Evolutionary conservation across 2,329 filamentous ascomycete species (phyloP), one percentile per base, ranked within the genome.

Genomic region (Botrytis medusae): DNA sequence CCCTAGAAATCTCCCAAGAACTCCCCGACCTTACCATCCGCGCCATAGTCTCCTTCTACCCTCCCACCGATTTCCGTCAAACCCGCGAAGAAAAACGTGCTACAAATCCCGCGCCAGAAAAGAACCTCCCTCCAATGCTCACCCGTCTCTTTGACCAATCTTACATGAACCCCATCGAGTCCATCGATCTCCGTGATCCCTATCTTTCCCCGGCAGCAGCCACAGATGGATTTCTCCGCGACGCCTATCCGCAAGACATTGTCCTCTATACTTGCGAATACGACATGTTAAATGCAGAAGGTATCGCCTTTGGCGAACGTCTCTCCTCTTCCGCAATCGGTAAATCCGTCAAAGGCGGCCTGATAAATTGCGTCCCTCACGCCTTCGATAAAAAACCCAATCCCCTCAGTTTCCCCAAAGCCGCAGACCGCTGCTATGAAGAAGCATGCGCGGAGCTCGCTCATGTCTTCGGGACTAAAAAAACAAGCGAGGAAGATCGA

Each of bases 301-400:
- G 88, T 18, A 83, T 91, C 74, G 83, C 85, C 7, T 91, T 94
- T 75, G 86, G 88, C 18, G 84, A 89, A 69, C 84, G 91, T 32
- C 80, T 94, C 14, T 80, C 83, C 65, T 79, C 81, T 1, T 67
- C 78, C 12, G 83, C 84, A 1, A 80, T 89, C 8, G 83, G 83
- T 37, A 91, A 90, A 81, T 84, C 84, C 12, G 87, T 92, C 1
- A 82, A 84, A 69, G 90, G 90, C 77, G 86, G 85, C 40, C 86
- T 89, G 81, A 85, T 92, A 2, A 82, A 84, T 5, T 87, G 84
- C 3, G 89, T 90, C 34, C 85, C 86, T 42, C 90, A 92, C 78
- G 90, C 86, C 0, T 92, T 90, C 86, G 90, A 92, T 77, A 92
- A 92, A 81, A 87, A 86, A 42, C 89, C 89, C 0, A 91, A 90